Percentiles rank a stretch among this genome's conserved stretches.
phyloP scores from a whole-genome alignment of 352 stramenopile genomes.

The Aphanomyces astaci region DNA sequence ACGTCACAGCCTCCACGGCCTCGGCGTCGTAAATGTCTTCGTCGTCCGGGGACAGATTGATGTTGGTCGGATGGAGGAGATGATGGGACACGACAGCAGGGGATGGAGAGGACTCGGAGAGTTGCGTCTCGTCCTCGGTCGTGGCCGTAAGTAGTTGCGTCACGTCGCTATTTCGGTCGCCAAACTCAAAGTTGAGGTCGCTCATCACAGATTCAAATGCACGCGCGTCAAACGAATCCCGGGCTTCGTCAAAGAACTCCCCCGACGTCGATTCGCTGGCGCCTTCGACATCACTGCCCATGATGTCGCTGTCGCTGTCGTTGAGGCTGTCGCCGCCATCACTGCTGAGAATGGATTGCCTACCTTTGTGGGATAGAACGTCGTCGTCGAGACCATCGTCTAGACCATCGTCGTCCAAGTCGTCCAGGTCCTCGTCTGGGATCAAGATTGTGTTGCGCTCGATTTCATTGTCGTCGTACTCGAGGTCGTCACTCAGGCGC shows the following conservation, averaged over 20 bases:
- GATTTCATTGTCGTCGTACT: constrained; percentile 23
- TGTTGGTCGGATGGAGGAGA: not conserved
- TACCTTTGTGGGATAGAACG: constrained; percentile 25
- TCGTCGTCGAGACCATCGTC: constrained; percentile 43
- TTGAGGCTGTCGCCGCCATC: constrained; percentile 35
- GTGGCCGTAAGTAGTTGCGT: constrained; percentile 1
- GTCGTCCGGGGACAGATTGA: constrained; percentile 5
- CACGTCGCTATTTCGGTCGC: constrained; percentile 13
- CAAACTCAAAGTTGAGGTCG: constrained; percentile 28
- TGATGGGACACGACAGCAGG: constrained; percentile 25
- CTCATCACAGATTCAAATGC: constrained; percentile 23
- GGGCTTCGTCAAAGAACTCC: constrained; percentile 52
- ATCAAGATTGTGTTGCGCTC: constrained; percentile 23
- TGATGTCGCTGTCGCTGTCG: constrained; percentile 37
- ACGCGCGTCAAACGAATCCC: constrained; percentile 25
- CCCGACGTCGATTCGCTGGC: constrained; percentile 22
- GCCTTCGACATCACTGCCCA: constrained; percentile 33
- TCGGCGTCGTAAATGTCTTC: constrained; percentile 20
- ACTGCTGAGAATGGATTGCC: constrained; percentile 31
- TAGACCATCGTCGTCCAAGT: constrained; percentile 61
- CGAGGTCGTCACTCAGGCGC: constrained; percentile 21
- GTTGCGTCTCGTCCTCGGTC: constrained; percentile 30
- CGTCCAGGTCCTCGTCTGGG: constrained; percentile 45
- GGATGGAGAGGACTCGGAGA: too few relatives aligned
- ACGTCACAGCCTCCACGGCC: constrained; percentile 1